phyloP scores from a whole-genome alignment of 139 green algal genomes.

The Edaphochlamys debaryana region DNA sequence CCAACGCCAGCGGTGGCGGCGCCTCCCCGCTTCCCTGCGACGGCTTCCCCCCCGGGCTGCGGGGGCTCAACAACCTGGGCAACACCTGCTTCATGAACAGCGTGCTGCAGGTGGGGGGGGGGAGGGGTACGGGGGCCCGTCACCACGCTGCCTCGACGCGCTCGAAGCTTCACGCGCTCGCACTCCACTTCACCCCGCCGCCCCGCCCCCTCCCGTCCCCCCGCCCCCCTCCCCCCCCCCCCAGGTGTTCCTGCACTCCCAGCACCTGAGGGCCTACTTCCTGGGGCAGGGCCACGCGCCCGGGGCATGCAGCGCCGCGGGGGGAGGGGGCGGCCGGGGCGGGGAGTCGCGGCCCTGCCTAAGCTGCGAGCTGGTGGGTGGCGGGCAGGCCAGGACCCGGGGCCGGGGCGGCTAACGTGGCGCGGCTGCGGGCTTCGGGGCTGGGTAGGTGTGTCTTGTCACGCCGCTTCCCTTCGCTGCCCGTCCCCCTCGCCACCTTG shows the following conservation, averaged over 20 bases:
- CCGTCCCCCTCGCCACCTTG: background rate
- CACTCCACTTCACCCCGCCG: background rate
- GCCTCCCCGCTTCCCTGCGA: background rate
- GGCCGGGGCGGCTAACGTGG: background rate
- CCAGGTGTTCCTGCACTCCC: conserved; percentile 87
- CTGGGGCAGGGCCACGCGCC: conserved; percentile 74
- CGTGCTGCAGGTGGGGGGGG: conserved; percentile 80
- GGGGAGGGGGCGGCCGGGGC: background rate
- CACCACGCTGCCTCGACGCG: too few relatives aligned
- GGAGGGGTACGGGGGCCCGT: too few relatives aligned
- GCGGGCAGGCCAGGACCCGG: too few relatives aligned
- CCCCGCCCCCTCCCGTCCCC: background rate
- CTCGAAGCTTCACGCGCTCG: too few relatives aligned
- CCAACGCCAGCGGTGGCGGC: conserved; percentile 2
- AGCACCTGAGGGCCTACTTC: conserved; percentile 80
- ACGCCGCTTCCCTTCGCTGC: background rate
- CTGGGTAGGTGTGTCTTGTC: background rate
- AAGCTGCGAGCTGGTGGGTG: conserved; percentile 77
- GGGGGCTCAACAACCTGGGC: conserved; percentile 94
- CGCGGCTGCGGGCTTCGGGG: background rate
- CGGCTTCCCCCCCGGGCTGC: conserved; percentile 73
- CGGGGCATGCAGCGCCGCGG: conserved; percentile 42
- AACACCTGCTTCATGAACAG: conserved; percentile 99
- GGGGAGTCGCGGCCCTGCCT: conserved; percentile 63
- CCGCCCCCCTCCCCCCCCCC: background rate